Percentiles rank a stretch among this genome's conserved stretches.
Conservation (phyloP, 345 rosid species). For the Aquilaria malaccensis region DNA sequence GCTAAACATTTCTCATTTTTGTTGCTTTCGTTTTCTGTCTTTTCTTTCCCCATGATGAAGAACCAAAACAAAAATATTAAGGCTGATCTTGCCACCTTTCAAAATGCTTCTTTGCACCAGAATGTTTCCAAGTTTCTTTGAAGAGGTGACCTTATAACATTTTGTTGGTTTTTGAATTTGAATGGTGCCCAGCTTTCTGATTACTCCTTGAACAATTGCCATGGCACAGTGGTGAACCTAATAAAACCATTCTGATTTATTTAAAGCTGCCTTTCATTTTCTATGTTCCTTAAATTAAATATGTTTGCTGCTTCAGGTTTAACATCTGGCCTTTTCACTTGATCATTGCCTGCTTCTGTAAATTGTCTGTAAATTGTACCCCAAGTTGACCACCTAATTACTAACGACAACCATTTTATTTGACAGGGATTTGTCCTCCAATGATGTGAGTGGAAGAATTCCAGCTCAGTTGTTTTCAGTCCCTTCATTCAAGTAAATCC, state of each 20-base stretch:
- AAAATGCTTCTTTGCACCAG: not conserved
- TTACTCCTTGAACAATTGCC: no score
- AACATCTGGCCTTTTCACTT: not conserved
- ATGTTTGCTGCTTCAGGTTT: no score
- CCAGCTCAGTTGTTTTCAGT: conserved; percentile 52
- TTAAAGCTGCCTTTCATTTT: no score
- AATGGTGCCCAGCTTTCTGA: no score
- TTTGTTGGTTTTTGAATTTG: not conserved
- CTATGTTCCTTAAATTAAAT: no score
- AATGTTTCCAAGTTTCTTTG: not conserved
- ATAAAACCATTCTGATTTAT: no score
- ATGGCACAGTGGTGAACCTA: no score
- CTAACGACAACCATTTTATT: conserved; percentile 8
- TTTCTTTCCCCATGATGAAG: not conserved
- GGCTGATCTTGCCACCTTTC: not conserved
- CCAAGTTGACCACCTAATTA: not conserved
- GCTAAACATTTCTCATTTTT: not conserved
- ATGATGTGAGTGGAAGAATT: conserved; percentile 56
- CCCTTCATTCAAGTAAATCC: conserved; percentile 62
- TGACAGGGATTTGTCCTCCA: conserved; percentile 77
- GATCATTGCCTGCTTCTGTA: not conserved
- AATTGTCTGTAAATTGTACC: not conserved
- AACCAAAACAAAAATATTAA: not conserved
- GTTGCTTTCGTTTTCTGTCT: not conserved
- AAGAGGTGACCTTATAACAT: not conserved